These are phyloP conservation scores for Leccinum laetum DNA, from an alignment of 1,284 basidiomycete species.

Conservation along the genomic window DNA sequence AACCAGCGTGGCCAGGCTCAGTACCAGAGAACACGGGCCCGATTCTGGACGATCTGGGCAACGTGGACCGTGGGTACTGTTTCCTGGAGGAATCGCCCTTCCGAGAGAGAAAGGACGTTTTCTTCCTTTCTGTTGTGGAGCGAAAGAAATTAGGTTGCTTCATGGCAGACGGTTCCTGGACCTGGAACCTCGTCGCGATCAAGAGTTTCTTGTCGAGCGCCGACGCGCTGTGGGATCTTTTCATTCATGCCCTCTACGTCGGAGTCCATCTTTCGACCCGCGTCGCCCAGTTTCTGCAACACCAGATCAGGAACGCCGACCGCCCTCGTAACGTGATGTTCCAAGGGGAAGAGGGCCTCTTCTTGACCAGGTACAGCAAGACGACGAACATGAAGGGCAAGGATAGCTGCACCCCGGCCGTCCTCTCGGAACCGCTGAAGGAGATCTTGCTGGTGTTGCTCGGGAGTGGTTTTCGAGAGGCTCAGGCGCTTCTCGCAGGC, in stretches of 20 bases:
- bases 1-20: too few relatives aligned
- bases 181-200: not conserved
- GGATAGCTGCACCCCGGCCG: conserved; percentile 9
- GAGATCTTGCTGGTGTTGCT: conserved; percentile 5
- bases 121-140: conserved; percentile 3
- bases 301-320: conserved; percentile 5
- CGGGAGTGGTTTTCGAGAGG: conserved; percentile 5
- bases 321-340: conserved; percentile 1
- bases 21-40: not conserved
- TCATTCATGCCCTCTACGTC: conserved; percentile 1
- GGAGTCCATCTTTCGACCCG: not conserved
- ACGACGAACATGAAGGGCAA: not conserved
- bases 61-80: conserved; percentile 1
- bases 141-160: not conserved
- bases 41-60: conserved; percentile 3
- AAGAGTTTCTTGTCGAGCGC: not conserved
- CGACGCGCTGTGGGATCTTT: not conserved
- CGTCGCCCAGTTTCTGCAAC: conserved; percentile 1
- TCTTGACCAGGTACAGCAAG: conserved; percentile 8
- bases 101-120: not conserved
- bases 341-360: conserved; percentile 3
- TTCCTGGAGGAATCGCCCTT: conserved; percentile 9
- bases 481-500: conserved; percentile 7
- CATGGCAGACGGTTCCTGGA: not conserved
- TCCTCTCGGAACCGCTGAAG: not conserved